These are phyloP conservation scores for Sporothrix variecibatus DNA, from an alignment of 2,329 filamentous ascomycete species.

Conservation along the genomic window DNA sequence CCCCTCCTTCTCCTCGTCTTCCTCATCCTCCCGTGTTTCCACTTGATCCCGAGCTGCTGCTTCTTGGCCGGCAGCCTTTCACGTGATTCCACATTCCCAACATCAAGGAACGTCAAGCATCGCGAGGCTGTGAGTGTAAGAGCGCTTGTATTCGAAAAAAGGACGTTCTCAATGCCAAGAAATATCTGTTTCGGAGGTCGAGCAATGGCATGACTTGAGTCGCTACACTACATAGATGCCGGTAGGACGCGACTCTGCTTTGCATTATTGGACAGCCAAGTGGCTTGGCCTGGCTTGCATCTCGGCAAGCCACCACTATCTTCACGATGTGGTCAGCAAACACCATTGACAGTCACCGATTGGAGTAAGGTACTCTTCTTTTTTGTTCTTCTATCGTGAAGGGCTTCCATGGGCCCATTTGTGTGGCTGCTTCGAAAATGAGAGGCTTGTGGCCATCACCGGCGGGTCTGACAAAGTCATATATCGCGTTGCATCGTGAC, in stretches of 20 bases:
- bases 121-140: background rate
- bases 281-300: background rate
- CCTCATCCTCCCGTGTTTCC: background rate
- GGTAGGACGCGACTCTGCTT: background rate
- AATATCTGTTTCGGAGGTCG: background rate
- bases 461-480: background rate
- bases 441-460: background rate
- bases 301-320: background rate
- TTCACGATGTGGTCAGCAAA: background rate
- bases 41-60: background rate
- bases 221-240: background rate
- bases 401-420: background rate
- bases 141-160: background rate
- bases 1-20: background rate
- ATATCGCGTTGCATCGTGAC: background rate
- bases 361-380: background rate
- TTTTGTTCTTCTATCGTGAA: background rate
- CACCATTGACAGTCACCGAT: background rate
- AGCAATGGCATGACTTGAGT: background rate
- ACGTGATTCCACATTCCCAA: background rate
- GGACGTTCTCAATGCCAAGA: background rate
- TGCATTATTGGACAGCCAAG: background rate
- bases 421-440: background rate
- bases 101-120: too few relatives aligned
- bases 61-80: background rate